phyloP scores from a whole-genome alignment of 2,329 filamentous ascomycete genomes.

The Aspergillus puulaauensis region DNA sequence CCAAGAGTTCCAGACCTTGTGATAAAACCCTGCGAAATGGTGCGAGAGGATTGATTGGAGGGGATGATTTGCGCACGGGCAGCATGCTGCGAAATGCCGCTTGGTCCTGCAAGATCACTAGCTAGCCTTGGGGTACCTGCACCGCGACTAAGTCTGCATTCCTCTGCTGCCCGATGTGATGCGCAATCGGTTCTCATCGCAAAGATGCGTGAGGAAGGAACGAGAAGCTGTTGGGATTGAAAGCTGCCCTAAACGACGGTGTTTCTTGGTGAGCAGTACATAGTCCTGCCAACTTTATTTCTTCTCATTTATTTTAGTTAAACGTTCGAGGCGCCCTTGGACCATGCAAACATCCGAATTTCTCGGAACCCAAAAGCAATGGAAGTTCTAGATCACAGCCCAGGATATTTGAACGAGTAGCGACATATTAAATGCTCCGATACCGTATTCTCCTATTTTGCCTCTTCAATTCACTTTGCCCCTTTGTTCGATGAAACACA shows the following conservation, averaged over 20 bases:
- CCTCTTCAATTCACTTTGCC: not conserved
- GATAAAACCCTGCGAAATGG: conserved; percentile 30
- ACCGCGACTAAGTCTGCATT: conserved; percentile 17
- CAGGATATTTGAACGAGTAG: conserved; percentile 13
- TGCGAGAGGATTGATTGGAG: conserved; percentile 22
- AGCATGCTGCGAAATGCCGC: conserved; percentile 21
- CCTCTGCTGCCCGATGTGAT: conserved; percentile 19
- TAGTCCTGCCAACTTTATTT: conserved; percentile 15
- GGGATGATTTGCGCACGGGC: conserved; percentile 22
- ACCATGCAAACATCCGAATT: conserved; percentile 12
- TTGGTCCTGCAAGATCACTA: conserved; percentile 20
- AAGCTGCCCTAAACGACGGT: conserved; percentile 4
- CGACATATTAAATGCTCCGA: conserved; percentile 5
- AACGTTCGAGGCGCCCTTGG: conserved; percentile 7
- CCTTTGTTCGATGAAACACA: conserved; percentile 3
- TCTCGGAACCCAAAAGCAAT: conserved; percentile 1
- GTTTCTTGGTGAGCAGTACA: conserved; percentile 14
- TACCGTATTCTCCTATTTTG: conserved; percentile 1
- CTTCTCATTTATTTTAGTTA: conserved; percentile 11
- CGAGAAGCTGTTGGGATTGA: conserved; percentile 3
- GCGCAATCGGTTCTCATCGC: conserved; percentile 11
- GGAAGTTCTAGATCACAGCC: conserved; percentile 17
- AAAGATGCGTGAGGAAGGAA: conserved; percentile 10
- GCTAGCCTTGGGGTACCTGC: conserved; percentile 17
- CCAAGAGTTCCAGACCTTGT: conserved; percentile 28